phyloP scores from a whole-genome alignment of 805 yeast species.

The Zygosaccharomyces rouxii region DNA sequence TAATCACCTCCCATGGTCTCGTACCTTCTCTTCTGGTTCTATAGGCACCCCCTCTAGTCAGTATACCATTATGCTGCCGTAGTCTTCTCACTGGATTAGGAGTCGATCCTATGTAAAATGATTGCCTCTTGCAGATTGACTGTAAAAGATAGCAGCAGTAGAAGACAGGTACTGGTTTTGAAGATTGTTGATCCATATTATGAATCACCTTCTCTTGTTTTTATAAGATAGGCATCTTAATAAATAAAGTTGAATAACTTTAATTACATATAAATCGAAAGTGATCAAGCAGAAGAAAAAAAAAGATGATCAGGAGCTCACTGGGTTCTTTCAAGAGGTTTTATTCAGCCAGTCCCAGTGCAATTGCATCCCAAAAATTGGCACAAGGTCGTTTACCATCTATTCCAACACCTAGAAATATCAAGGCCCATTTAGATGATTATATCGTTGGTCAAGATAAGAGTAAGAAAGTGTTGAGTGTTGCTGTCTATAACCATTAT shows the following conservation, averaged over 20 bases:
- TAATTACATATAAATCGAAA: background rate
- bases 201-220: background rate
- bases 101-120: constrained; percentile 77
- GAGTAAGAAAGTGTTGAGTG: constrained; percentile 55
- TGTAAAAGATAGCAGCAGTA: constrained; percentile 71
- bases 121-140: constrained; percentile 51
- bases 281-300: background rate
- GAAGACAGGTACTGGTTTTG: constrained; percentile 28
- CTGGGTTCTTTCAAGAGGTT: background rate
- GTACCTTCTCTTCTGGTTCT: constrained; percentile 52
- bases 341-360: background rate
- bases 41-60: constrained; percentile 62
- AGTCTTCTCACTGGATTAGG: constrained; percentile 68
- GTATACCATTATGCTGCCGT: constrained; percentile 74
- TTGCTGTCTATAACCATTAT: constrained; percentile 58
- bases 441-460: constrained; percentile 54
- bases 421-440: constrained; percentile 45
- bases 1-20: constrained; percentile 71
- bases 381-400: constrained; percentile 15
- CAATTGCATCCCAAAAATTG: constrained; percentile 19
- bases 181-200: background rate
- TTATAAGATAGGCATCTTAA: background rate
- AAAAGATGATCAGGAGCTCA: background rate
- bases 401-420: constrained; percentile 45
- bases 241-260: background rate